Percentiles rank a stretch among this genome's conserved stretches.
Conservation (phyloP, 140 eudicot species). For the Cichorium intybus region DNA sequence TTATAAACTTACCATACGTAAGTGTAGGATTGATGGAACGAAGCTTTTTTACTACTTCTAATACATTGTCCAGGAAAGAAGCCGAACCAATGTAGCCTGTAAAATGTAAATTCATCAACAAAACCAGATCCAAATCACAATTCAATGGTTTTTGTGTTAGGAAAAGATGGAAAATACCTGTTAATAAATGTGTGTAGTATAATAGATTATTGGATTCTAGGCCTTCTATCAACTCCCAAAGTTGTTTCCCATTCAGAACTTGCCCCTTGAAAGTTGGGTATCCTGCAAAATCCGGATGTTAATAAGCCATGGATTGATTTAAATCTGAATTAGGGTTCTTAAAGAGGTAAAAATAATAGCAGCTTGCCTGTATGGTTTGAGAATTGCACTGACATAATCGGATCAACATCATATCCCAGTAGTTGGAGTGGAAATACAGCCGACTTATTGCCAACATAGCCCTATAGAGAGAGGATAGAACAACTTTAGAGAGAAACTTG, state of each 20-base stretch:
- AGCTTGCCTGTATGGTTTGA: conserved; percentile 98
- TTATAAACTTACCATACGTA: conserved; percentile 63
- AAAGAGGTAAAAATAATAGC: not conserved
- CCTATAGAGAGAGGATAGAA: conserved; percentile 39
- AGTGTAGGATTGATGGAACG: conserved; percentile 86
- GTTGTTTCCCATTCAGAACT: conserved; percentile 45
- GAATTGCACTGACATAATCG: conserved; percentile 92
- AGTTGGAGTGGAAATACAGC: conserved; percentile 95
- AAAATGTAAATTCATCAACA: conserved; percentile 14
- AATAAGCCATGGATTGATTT: conserved; percentile 6
- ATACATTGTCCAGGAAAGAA: conserved; percentile 72
- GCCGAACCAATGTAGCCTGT: conserved; percentile 97
- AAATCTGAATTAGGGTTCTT: not conserved
- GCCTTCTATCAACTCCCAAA: conserved; percentile 64
- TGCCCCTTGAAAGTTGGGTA: conserved; percentile 95
- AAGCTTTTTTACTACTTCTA: conserved; percentile 77
- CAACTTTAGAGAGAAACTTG: not conserved
- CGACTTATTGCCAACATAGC: conserved; percentile 96
- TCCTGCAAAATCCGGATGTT: conserved; percentile 50
- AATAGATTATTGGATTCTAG: conserved; percentile 77
- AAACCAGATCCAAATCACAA: not conserved
- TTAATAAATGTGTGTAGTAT: conserved; percentile 90
- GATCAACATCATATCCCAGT: conserved; percentile 95
- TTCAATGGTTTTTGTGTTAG: not conserved
- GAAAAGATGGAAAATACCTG: conserved; percentile 45